Base-by-base conservation (phyloP, 306 rosid genomes). In the Cicer bijugum region DNA sequence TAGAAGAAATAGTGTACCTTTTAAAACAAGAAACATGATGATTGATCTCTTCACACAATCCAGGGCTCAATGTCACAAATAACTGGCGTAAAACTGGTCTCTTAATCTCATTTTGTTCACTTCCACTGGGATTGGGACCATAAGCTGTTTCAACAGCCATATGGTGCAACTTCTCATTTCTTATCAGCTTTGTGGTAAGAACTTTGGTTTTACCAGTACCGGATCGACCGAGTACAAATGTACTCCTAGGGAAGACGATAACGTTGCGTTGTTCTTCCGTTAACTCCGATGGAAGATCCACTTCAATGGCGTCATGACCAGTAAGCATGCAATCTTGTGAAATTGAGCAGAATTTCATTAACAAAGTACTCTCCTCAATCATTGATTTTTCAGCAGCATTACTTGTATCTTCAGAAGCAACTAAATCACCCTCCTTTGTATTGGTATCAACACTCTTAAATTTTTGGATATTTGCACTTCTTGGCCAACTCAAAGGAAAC, bases 171-270 rank as follows among this genome's bases (percentile, higher is more conserved):
- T 76, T 82, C 57, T 89, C 96, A 33, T 85, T 89, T 62, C 75
- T 85, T 62, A 78, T 83, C 3, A 91, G 39, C 80, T 91, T 91
- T 72, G 76, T 88, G 0, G 89, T 85, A 62, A 91, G 52, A 42
- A 89, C 91, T 8, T 91, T 91, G 1, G 97, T 89, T 80, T 91
- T 91, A 5, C 97, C 97, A 0, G 97, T 91, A 3, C 97, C 97
- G 1, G 88, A 88, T 1, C 93, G 85, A 15, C 97, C 97, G 0
- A 91, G 76, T 7, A 91, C 56, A 74, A 91, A 91, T 3, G 83
- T 66, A 70, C 96, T 89, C 60, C n/a, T 19, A 1, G 56, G 74
- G 52, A 65, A 85, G 59, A 69, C 82, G 9, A 91, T 79, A 28
- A 88, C 84, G 7, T 82, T 78, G 7, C 58, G 67, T 40, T 91